Conservation (phyloP, 2,329 filamentous ascomycete genomes). For the Pseudogymnoascus sp. region DNA sequence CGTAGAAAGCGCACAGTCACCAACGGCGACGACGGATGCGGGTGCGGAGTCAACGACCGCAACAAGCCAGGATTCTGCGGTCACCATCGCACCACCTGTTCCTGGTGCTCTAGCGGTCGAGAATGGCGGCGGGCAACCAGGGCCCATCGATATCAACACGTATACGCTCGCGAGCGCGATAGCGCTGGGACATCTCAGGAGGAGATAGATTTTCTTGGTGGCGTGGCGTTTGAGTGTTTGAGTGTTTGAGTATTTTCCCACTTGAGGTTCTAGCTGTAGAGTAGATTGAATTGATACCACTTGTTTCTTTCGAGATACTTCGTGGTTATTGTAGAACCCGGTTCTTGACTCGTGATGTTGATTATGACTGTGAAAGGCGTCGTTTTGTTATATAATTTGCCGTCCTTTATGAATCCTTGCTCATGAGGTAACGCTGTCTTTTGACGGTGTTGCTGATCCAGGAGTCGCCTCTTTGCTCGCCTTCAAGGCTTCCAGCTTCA, state of each 20-base stretch:
- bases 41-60: constrained; percentile 4
- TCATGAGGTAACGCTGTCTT: neutral
- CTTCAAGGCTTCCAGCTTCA: constrained; percentile 39
- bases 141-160: constrained; percentile 22
- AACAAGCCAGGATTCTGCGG: constrained; percentile 5
- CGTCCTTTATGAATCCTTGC: neutral
- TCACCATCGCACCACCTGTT: constrained; percentile 2
- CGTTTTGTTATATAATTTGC: neutral
- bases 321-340: neutral
- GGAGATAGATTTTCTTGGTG: constrained; percentile 9
- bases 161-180: constrained; percentile 23
- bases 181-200: constrained; percentile 22
- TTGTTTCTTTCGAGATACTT: neutral
- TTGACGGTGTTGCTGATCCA: neutral
- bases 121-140: constrained; percentile 2
- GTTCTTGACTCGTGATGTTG: neutral
- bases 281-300: constrained; percentile 7
- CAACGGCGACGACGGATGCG: neutral
- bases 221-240: constrained; percentile 8
- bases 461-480: constrained; percentile 17
- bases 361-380: neutral
- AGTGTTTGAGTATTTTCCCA: constrained; percentile 7
- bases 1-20: neutral
- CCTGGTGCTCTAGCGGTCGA: constrained; percentile 11
- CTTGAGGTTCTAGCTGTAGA: constrained; percentile 7